Base-by-base conservation (phyloP, 257 asterid genomes). In the Forsythia viridissima region DNA sequence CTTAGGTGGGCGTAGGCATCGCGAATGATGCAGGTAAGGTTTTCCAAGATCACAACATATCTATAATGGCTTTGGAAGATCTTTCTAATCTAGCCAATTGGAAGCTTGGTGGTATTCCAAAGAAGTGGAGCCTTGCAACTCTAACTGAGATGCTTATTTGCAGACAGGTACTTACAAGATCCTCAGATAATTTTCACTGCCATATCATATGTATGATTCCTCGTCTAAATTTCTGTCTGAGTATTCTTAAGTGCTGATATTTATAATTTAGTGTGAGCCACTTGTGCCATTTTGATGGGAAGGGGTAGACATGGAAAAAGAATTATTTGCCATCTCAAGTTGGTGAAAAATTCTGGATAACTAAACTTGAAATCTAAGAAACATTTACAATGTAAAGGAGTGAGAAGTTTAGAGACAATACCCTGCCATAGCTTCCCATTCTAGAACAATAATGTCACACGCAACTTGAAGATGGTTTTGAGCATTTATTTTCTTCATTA, bases 1-100 rank as follows among this genome's bases (percentile, higher is more conserved):
- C 30, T 10, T 83, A 93, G 99, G 99, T 95, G 87, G 99, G 99
- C 61, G 89, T 85, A 71, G 74, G 88, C 85, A 90, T 95, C 76
- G 91, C 90, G 43, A 80, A 73, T 71, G 99, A 95, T 81, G 96
- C 92, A 48, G 39, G 63, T 72, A 95, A 90, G 80, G 73, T 95
- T 57, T 80, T 51, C 71, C 79, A 20, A 71, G 99, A 95, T 86
- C 81, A 92, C 81, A 87, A 86, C 82, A 89, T 90, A 66, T 80
- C 90, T 52, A 79, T 95, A 40, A 87, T 85, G 77, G 59, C 71
- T 68, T 88, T 89, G 86, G 89, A 78, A 81, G 99, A 93, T 82
- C 88, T 95, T 74, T 89, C 93, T 59, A 86, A 80, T 74, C 71
- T 87, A 57, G 99, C 99, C 79, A 91, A 95, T 75, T 86, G 39